Evolutionary conservation across 805 yeast genomes (phyloP).

Genomic region (Metschnikowia hibisci): DNA sequence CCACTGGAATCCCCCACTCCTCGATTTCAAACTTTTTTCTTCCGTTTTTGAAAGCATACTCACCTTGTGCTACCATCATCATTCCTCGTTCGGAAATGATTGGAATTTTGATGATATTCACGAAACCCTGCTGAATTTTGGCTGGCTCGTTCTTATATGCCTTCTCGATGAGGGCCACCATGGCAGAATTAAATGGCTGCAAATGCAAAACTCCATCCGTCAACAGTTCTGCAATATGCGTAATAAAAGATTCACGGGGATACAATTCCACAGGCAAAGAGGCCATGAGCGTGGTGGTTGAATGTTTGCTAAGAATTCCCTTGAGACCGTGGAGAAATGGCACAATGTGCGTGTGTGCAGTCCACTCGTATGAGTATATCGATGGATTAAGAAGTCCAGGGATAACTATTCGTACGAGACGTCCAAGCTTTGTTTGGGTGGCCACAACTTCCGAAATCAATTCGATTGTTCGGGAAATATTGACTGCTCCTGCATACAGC

Average conservation of each 20-base stretch:
- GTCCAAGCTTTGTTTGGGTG: slow-evolving; percentile 36
- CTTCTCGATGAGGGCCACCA: slow-evolving; percentile 60
- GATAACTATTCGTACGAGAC: slow-evolving; percentile 59
- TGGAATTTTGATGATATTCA: slow-evolving; percentile 73
- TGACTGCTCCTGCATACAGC: slow-evolving; percentile 20
- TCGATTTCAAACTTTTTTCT: slow-evolving; percentile 80
- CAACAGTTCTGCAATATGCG: slow-evolving; percentile 51
- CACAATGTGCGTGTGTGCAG: slow-evolving; percentile 45
- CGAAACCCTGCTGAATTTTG: slow-evolving; percentile 80
- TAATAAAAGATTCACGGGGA: slow-evolving; percentile 48
- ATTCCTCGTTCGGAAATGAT: slow-evolving; percentile 69
- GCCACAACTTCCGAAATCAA: slow-evolving; percentile 27
- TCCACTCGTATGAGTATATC: slow-evolving; percentile 51
- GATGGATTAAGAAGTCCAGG: slow-evolving; percentile 84
- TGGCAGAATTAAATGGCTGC: slow-evolving; percentile 77
- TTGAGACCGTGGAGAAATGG: slow-evolving; percentile 62
- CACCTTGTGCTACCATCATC: slow-evolving; percentile 72
- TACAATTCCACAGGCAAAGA: slow-evolving; percentile 65
- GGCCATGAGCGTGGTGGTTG: slow-evolving; percentile 46
- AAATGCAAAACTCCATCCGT: slow-evolving; percentile 68
- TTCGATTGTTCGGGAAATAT: slow-evolving; percentile 21
- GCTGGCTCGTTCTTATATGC: slow-evolving; percentile 70
- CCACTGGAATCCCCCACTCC: slow-evolving; percentile 97
- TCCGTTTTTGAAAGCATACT: slow-evolving; percentile 83
- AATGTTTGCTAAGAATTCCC: slow-evolving; percentile 45